phyloP scores from a whole-genome alignment of 192 early-diverging fungal genomes.

The Borealophlyctis nickersoniae region DNA sequence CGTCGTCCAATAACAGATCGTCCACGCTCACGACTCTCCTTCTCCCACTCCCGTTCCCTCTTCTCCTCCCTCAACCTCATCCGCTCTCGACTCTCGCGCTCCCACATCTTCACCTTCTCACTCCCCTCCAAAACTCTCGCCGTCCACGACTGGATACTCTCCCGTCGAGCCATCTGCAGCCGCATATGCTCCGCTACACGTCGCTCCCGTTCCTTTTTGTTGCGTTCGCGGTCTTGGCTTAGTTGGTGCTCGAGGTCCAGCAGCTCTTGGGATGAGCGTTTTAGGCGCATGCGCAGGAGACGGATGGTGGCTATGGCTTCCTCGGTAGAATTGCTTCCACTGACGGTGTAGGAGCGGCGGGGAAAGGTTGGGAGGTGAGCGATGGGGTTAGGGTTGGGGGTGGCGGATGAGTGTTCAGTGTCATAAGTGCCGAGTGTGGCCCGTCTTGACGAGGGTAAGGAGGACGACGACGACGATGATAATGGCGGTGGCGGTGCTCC shows the following conservation, averaged over 20 bases:
- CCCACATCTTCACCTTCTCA: constrained; percentile 21
- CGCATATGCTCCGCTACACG: background rate
- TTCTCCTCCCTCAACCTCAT: constrained; percentile 17
- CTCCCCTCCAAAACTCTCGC: constrained; percentile 8
- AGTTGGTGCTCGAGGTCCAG: constrained; percentile 14
- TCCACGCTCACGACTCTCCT: constrained; percentile 2
- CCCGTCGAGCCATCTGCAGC: constrained; percentile 7
- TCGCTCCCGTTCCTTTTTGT: constrained; percentile 10
- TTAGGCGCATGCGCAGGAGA: constrained; percentile 12
- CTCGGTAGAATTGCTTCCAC: no score
- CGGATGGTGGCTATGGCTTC: constrained; percentile 29
- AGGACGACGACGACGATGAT: no score
- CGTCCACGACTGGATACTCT: constrained; percentile 8
- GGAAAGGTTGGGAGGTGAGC: no score
- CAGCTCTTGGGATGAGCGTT: constrained; percentile 14
- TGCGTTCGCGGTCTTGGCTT: constrained; percentile 18
- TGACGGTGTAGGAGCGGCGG: no score
- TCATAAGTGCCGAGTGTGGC: no score
- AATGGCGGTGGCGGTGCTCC: no score
- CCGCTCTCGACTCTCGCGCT: constrained; percentile 21
- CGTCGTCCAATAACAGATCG: background rate
- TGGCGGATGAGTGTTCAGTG: no score
- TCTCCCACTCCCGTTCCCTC: constrained; percentile 14
- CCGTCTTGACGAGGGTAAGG: no score
- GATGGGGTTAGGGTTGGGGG: no score